These are phyloP conservation scores for Globisporangium spiculum DNA, from an alignment of 352 stramenopile species.

Conservation along the genomic window DNA sequence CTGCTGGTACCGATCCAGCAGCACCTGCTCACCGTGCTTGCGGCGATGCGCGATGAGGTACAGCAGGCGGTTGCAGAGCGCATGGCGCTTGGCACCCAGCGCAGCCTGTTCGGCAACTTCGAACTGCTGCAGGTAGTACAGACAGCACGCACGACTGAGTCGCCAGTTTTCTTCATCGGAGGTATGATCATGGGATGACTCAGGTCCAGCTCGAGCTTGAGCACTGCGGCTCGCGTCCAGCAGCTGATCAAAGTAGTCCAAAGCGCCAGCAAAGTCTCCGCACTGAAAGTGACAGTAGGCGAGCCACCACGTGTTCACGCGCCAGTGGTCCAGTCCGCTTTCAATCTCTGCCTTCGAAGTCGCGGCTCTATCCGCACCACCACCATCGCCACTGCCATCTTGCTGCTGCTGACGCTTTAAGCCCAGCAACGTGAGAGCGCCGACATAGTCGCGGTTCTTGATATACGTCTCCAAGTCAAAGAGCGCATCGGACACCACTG, in stretches of 20 bases:
- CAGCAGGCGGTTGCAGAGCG: conserved; percentile 52
- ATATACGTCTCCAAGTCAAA: conserved; percentile 26
- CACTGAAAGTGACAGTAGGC: conserved; percentile 72
- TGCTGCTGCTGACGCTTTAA: conserved; percentile 21
- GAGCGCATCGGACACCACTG: background rate
- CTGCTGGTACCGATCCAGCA: conserved; percentile 77
- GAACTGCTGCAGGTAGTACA: conserved; percentile 47
- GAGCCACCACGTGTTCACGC: conserved; percentile 54
- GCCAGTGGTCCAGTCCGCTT: conserved; percentile 13
- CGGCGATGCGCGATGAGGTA: conserved; percentile 43
- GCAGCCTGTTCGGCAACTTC: conserved; percentile 51
- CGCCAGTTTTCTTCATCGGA: conserved; percentile 36
- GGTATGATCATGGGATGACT: background rate
- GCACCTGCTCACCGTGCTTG: conserved; percentile 66
- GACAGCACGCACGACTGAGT: conserved; percentile 50
- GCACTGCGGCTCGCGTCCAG: conserved; percentile 21
- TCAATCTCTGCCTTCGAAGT: background rate
- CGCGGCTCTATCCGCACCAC: too few species aligned
- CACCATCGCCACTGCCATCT: background rate
- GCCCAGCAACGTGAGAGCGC: conserved; percentile 21
- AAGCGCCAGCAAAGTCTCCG: conserved; percentile 39
- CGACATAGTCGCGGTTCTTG: conserved; percentile 21
- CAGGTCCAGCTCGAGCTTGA: conserved; percentile 3
- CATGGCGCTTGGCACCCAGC: conserved; percentile 34
- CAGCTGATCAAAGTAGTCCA: conserved; percentile 51